Base-by-base conservation (phyloP, 768 basidiomycete genomes). In the Phaeotremella fagi region DNA sequence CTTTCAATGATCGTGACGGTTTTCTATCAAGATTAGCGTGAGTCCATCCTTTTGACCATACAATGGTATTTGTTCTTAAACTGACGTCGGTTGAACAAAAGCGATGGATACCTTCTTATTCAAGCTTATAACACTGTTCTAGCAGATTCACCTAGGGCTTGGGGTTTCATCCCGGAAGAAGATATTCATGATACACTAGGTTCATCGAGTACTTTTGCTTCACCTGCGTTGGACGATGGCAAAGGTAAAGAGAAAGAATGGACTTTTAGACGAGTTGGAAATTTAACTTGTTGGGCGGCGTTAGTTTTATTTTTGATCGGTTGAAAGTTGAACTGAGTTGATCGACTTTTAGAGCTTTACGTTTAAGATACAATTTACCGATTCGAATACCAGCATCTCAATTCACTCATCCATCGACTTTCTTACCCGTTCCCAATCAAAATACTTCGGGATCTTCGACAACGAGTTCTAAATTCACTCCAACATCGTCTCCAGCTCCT, bases 201-300 rank as follows among this genome's bases (percentile, higher is more conserved):
- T 16, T 22, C 7, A 1, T 24, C 27, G 23, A 45, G 25, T n/a
- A 41, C 46, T 11, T 51, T 54, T 0, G 24, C 18, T 4, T 45
- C 55, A 6, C 28, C 52, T 4, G 57, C 38, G 12, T 41, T 41
- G 38, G 38, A 41, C 9, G 27, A 5, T 26, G 52, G 45, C 4
- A 54, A 48, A 35, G 44, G 55, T 20, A 48, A 49, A 28, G 61
- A 52, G 18, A 59, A 57, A 38, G 70, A 68, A 20, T 74, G 72
- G 72, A 74, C 72, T 9, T 74, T 74, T 51, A 55, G 68, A 33
- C 51, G 58, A 25, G 64, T 64, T 15, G 67, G 63, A 16, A 74
- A 74, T 36, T 43, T 74, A 23, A 69, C 66, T 15, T 61, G 57
- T 28, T 72, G 64, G 59, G 70, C 64, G 25, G 72, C 72, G 72